Evolutionary conservation across 2,329 filamentous ascomycete genomes (phyloP).

Genomic region (Plectosphaerella cucumerina): DNA sequence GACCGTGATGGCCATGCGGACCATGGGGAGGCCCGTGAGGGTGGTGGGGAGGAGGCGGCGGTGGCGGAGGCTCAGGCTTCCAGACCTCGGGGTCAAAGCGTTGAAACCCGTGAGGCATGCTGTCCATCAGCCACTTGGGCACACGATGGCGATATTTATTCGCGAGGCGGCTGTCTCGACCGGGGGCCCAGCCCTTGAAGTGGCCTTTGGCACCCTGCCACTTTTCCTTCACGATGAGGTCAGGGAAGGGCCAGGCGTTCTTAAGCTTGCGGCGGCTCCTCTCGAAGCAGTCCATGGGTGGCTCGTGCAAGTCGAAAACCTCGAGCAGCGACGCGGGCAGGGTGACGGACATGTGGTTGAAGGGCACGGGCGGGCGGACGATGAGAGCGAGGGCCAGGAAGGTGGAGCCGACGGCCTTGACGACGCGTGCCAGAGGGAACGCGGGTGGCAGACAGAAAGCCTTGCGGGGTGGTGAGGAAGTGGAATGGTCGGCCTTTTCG

Average conservation of each 20-base stretch:
- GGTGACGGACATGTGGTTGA: constrained; percentile 24
- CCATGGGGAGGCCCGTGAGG: constrained; percentile 1
- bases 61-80: neutral
- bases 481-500: neutral
- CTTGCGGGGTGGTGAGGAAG: neutral
- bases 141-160: constrained; percentile 18
- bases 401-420: constrained; percentile 12
- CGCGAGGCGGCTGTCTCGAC: constrained; percentile 16
- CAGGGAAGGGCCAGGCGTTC: constrained; percentile 24
- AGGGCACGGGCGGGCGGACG: constrained; percentile 23
- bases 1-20: constrained; percentile 10
- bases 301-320: constrained; percentile 14
- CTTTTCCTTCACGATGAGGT: constrained; percentile 16
- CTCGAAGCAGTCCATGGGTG: neutral
- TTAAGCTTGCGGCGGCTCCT: neutral
- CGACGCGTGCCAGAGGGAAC: neutral
- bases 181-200: constrained; percentile 29
- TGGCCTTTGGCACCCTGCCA: constrained; percentile 22
- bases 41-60: neutral
- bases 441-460: too few relatives aligned
- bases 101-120: constrained; percentile 21
- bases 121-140: constrained; percentile 23
- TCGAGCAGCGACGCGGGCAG: constrained; percentile 24
- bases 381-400: constrained; percentile 17
- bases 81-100: constrained; percentile 18